A percentile compares a stretch with the other conserved stretches of the same genome.
These are phyloP conservation scores for Komagataea norvegica DNA, from an alignment of 1,139 yeast species.

Conservation along the genomic window DNA sequence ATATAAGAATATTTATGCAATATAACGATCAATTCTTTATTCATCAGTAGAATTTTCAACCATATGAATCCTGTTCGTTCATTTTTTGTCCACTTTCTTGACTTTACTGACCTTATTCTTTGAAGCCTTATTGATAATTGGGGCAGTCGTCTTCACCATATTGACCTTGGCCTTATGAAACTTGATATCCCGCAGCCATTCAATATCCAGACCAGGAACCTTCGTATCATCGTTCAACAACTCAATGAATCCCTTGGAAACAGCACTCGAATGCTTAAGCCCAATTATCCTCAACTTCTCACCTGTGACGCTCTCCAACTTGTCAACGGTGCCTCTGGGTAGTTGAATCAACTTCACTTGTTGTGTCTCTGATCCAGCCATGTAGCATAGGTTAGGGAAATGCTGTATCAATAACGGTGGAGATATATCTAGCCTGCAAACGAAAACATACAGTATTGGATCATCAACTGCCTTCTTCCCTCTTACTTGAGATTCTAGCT, in stretches of 20 bases:
- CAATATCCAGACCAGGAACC: constrained; percentile 37
- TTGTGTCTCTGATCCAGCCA: constrained; percentile 35
- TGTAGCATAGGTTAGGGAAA: constrained; percentile 47
- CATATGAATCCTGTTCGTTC: too few species aligned
- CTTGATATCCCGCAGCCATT: constrained; percentile 39
- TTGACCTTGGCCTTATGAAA: constrained; percentile 35
- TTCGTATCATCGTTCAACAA: constrained; percentile 27
- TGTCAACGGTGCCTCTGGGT: constrained; percentile 43
- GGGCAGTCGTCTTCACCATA: constrained; percentile 33
- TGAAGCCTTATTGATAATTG: constrained; percentile 10
- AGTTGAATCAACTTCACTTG: constrained; percentile 49
- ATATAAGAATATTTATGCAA: too few species aligned
- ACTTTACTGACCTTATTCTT: constrained; percentile 7
- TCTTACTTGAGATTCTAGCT: constrained; percentile 45
- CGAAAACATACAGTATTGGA: constrained; percentile 36
- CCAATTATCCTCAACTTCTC: constrained; percentile 20
- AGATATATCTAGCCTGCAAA: constrained; percentile 49
- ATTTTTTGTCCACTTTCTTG: constrained; percentile 2
- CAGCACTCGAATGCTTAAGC: constrained; percentile 13
- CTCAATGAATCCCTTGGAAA: constrained; percentile 32
- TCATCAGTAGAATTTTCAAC: too few species aligned
- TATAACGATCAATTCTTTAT: too few species aligned
- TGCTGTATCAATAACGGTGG: constrained; percentile 46
- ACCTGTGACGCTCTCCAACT: constrained; percentile 34
- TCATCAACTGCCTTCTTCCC: constrained; percentile 2